Evolutionary conservation across 805 yeast species (phyloP), one percentile per base, ranked within the genome.

Genomic region (Saccharomycopsis guyanensis): DNA sequence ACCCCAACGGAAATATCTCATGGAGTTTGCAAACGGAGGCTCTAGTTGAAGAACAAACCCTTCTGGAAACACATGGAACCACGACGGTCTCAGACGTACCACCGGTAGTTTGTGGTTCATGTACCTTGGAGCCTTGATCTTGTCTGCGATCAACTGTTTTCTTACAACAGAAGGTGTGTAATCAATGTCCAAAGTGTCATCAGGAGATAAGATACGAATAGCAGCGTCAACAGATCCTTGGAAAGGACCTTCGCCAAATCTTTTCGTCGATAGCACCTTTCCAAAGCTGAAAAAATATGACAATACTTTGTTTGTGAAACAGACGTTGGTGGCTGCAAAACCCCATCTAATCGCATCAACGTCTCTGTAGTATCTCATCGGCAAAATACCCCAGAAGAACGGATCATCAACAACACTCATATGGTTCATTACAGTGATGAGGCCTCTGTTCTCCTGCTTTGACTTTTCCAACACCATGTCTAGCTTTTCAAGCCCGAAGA

Each of bases 1-100:
- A 0, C 98, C 98, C 97, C 97, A 91, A 59, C 86, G 82, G 70
- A 93, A 91, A 63, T 86, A 91, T 52, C 96, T 70, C 93, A 93
- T 86, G 3, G 97, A 87, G 54, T 86, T 84, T 42, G 74, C 70
- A 59, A 77, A 79, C 0, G 96, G 96, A 31, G 82, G 80, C 50
- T 80, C 73, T 41, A 86, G 61, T 61, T 93, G 98, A 44, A 91
- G 74, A 3, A 91, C 97, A 60, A 82, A 86, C 0, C 95, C 96
- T 62, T 91, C 98, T 0, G 98, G 98, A 63, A 86, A 91, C 3
- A 88, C 78, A 60, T 91, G 97, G 49, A 93, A 76, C 97, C 97
- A 91, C 0, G 86, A 78, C 0, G 93, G 82, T 49, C 74, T 76
- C 13, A 71, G 63, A 46, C 89, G 66, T 23, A 76, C 65, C 29